Evolutionary conservation across 495 filamentous ascomycete species (phyloP).

Genomic region (Chaetomium tenue): DNA sequence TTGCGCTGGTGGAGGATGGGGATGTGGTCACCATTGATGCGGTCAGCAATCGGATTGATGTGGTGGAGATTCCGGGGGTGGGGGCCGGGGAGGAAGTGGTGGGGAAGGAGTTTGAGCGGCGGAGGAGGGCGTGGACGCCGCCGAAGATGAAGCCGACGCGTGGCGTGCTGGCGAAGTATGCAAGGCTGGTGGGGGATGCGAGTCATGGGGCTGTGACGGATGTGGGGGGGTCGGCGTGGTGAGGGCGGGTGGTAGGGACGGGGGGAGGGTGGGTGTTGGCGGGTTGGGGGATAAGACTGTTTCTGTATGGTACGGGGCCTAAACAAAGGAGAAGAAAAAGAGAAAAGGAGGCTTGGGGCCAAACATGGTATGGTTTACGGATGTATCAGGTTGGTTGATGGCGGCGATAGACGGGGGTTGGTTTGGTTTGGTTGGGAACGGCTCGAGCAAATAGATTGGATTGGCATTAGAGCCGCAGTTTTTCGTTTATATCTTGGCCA

Average conservation of each 20-base stretch:
- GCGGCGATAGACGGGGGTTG: neutral
- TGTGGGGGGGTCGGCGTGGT: slow-evolving; percentile 31
- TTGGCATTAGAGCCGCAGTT: no score
- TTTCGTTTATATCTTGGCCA: no score
- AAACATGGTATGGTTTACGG: no score
- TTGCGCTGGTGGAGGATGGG: slow-evolving; percentile 75
- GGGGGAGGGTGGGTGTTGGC: neutral
- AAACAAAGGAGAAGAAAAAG: neutral
- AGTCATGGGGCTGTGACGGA: slow-evolving; percentile 57
- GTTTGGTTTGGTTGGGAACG: neutral
- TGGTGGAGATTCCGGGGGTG: slow-evolving; percentile 48
- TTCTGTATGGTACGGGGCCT: neutral
- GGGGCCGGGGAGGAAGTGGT: slow-evolving; percentile 20
- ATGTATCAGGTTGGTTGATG: no score
- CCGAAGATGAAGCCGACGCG: slow-evolving; percentile 74
- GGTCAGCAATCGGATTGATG: slow-evolving; percentile 69
- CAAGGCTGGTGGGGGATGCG: slow-evolving; percentile 56
- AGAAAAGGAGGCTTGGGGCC: no score
- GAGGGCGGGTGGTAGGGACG: neutral
- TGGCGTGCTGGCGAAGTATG: slow-evolving; percentile 90
- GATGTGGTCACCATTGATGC: slow-evolving; percentile 88
- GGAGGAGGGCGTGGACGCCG: slow-evolving; percentile 69
- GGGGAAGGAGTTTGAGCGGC: slow-evolving; percentile 66
- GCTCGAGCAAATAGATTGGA: no score
- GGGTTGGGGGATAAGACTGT: neutral